Conservation (phyloP, 495 filamentous ascomycete genomes). For the Evansstolkia leycettana region DNA sequence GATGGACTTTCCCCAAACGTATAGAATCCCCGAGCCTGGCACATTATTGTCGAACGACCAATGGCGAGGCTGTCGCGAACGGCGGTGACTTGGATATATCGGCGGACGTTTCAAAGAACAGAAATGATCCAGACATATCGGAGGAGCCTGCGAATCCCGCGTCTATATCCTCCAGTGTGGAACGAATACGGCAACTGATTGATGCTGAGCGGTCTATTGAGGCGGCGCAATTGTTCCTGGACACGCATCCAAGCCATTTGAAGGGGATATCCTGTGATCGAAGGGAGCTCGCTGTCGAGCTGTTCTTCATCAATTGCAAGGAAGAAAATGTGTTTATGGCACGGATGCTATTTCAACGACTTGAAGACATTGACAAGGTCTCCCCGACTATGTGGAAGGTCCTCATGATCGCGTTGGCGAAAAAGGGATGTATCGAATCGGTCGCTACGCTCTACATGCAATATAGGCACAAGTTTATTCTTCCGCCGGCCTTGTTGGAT, state of each 20-base stretch:
- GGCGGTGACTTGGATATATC: too few species aligned
- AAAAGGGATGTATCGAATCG: constrained; percentile 28
- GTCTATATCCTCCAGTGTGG: background rate
- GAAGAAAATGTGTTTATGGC: constrained; percentile 29
- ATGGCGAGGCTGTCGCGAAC: too few species aligned
- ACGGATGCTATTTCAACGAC: constrained; percentile 22
- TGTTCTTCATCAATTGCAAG: constrained; percentile 27
- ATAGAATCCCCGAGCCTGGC: too few species aligned
- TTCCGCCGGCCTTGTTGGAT: constrained; percentile 24
- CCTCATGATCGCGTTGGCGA: constrained; percentile 28
- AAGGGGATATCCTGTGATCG: constrained; percentile 16
- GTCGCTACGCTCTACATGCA: constrained; percentile 21
- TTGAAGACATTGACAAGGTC: constrained; percentile 22
- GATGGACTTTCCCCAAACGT: too few species aligned
- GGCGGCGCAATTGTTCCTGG: constrained; percentile 28
- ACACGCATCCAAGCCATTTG: constrained; percentile 8
- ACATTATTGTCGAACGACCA: too few species aligned
- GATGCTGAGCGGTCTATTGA: constrained; percentile 17
- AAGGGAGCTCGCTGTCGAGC: constrained; percentile 17
- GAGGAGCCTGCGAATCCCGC: too few species aligned
- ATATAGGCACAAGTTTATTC: constrained; percentile 13
- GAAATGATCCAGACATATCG: too few species aligned
- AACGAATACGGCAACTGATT: constrained; percentile 9
- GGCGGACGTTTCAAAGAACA: too few species aligned
- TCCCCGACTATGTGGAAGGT: constrained; percentile 26